Evolutionary conservation across 2,329 filamentous ascomycete genomes (phyloP), one percentile per base, ranked within the genome.

Genomic region (Mycogone perniciosa): DNA sequence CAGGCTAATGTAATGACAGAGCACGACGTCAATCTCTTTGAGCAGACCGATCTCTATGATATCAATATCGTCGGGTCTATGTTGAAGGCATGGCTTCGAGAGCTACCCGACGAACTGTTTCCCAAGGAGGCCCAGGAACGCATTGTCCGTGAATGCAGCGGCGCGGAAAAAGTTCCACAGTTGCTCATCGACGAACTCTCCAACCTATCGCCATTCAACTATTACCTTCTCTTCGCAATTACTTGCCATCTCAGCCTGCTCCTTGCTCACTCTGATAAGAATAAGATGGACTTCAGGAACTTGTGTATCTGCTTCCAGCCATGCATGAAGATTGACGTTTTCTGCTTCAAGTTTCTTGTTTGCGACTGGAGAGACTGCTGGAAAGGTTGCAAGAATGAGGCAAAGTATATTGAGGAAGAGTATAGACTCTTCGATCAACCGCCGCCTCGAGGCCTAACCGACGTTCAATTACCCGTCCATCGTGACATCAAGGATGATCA

Each of bases 281-380:
- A 96, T 79, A 96, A 95, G 74, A 97, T 97, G 92, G 89, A 95
- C 65, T 96, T 92, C 65, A 84, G 89, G 64, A 96, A 96, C 58
- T 75, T 97, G 27, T 95, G 90, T 71, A 95, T 96, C 60, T 97
- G 92, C 72, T 96, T 96, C 69, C 90, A 96, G 68, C 92, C 92
- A 4, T 95, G 90, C 68, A 89, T 97, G 81, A 95, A 92, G 71
- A 93, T 97, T 53, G 92, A 97, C 62, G 85, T 85, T 1, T 95
- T 92, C 67, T 95, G 89, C 67, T 97, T 97, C 77, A 89, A 91
- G 62, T 96, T 96, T 58, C 76, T 97, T 9, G 91, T 97, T 20
- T 89, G 89, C 63, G 87, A 97, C 65, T 97, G 92, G 92, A 85
- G 90, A 60, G 86, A 95, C 59, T 97, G 92, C 72, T 97, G 92